Percentiles rank a stretch among this genome's conserved stretches.
These are phyloP conservation scores for Blakeslea trispora DNA, from an alignment of 371 early-diverging fungal genomes.

Conservation along the genomic window DNA sequence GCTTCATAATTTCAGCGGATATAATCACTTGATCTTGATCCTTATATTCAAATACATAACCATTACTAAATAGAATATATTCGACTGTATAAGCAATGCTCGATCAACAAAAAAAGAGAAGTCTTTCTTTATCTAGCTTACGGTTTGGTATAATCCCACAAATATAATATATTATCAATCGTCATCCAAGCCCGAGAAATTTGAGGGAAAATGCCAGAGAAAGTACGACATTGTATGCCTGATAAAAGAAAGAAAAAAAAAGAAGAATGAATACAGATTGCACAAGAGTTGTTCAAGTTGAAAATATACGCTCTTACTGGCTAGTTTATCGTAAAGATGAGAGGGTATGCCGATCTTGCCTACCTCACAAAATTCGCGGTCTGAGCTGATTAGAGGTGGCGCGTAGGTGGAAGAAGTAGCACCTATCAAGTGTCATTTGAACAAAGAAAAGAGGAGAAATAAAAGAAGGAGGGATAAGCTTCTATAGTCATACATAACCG, in stretches of 20 bases:
- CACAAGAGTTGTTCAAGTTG: too few relatives aligned
- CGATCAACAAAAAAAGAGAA: too few relatives aligned
- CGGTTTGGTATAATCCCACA: slow-evolving; percentile 79
- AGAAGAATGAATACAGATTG: slow-evolving; percentile 51
- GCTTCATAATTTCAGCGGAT: slow-evolving; percentile 76
- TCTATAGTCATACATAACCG: too few relatives aligned
- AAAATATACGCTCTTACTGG: too few relatives aligned
- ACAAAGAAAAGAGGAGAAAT: too few relatives aligned
- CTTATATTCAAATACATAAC: slow-evolving; percentile 71
- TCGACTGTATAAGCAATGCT: too few relatives aligned
- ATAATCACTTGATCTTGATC: slow-evolving; percentile 89
- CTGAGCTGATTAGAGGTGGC: slow-evolving; percentile 24
- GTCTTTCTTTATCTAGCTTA: too few relatives aligned
- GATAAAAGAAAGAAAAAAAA: not conserved
- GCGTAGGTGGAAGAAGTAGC: slow-evolving; percentile 21
- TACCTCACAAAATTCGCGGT: slow-evolving; percentile 54
- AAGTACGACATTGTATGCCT: slow-evolving; percentile 47
- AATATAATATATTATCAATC: slow-evolving; percentile 70
- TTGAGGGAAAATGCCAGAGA: slow-evolving; percentile 85
- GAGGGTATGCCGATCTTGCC: slow-evolving; percentile 66
- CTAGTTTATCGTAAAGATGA: slow-evolving; percentile 70
- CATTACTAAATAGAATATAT: slow-evolving; percentile 30
- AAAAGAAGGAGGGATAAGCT: slow-evolving; percentile 19
- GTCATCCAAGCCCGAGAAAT: slow-evolving; percentile 77
- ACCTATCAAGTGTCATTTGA: slow-evolving; percentile 11